Conservation (phyloP, 306 rosid genomes). For the Echinosophora koreensis region DNA sequence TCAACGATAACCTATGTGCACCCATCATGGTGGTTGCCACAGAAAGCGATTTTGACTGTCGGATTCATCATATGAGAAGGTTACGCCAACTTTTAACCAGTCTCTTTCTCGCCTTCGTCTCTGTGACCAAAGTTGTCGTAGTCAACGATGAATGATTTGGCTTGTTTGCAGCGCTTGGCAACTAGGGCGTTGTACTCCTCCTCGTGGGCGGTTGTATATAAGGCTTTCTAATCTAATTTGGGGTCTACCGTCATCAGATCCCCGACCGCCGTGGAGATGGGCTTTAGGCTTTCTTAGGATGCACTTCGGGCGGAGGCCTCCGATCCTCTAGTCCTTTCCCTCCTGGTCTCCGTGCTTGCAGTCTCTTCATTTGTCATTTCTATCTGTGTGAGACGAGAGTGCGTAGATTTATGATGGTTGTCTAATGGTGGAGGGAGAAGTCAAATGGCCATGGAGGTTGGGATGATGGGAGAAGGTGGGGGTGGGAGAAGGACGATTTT, state of each 20-base stretch:
- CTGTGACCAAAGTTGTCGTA: slow-evolving; percentile 85
- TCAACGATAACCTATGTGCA: slow-evolving; percentile 79
- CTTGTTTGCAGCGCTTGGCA: slow-evolving; percentile 85
- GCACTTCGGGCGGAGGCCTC: slow-evolving; percentile 63
- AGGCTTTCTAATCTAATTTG: slow-evolving; percentile 82
- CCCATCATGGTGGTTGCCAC: slow-evolving; percentile 96
- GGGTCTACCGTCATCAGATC: slow-evolving; percentile 65
- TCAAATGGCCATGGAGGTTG: too few species aligned
- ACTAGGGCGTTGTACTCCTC: slow-evolving; percentile 88
- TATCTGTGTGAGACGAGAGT: neutral
- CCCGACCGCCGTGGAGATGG: slow-evolving; percentile 66
- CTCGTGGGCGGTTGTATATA: slow-evolving; percentile 74
- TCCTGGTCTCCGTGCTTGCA: slow-evolving; percentile 37
- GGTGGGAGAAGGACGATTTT: too few species aligned
- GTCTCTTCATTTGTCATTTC: slow-evolving; percentile 74
- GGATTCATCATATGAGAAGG: slow-evolving; percentile 54
- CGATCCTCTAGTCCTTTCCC: slow-evolving; percentile 69
- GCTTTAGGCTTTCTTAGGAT: slow-evolving; percentile 85
- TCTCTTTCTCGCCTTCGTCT: slow-evolving; percentile 95
- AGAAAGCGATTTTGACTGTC: slow-evolving; percentile 10
- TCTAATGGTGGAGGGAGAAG: too few species aligned
- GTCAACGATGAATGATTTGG: slow-evolving; percentile 72
- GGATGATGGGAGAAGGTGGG: too few species aligned
- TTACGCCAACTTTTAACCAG: slow-evolving; percentile 75
- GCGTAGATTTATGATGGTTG: too few species aligned